Conservation (phyloP, 2,329 filamentous ascomycete genomes). For the Aspergillus ustus region DNA sequence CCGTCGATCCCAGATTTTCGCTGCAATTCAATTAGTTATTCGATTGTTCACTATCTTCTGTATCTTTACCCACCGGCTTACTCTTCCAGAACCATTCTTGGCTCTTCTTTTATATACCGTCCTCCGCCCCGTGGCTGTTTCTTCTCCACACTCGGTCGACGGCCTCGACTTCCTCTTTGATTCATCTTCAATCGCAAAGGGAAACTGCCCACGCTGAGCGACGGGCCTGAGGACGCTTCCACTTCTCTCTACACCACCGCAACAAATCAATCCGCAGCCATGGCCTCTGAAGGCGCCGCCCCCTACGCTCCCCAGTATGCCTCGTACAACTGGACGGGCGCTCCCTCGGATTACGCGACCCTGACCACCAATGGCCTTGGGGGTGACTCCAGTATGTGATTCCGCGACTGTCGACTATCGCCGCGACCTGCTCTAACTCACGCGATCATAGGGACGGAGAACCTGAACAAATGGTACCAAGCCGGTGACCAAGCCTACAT, state of each 20-base stretch:
- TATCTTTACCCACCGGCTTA: constrained; percentile 17
- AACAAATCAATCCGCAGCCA: constrained; percentile 22
- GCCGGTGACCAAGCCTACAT: constrained; percentile 94
- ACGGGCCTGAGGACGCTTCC: constrained; percentile 7
- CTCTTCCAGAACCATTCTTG: constrained; percentile 22
- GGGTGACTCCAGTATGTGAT: constrained; percentile 75
- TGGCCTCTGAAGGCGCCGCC: constrained; percentile 35
- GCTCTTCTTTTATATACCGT: constrained; percentile 24
- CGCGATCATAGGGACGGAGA: constrained; percentile 67
- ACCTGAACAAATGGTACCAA: constrained; percentile 95
- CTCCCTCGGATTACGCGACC: constrained; percentile 47
- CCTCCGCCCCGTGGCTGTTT: constrained; percentile 25
- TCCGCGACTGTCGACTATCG: not conserved
- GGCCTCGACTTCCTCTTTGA: constrained; percentile 15
- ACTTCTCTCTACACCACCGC: not conserved
- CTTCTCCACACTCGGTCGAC: constrained; percentile 33
- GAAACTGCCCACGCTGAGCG: constrained; percentile 9
- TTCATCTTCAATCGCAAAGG: not conserved
- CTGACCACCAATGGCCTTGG: constrained; percentile 64
- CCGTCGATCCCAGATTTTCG: constrained; percentile 7
- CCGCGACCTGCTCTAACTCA: constrained; percentile 6
- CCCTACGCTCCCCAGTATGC: constrained; percentile 49
- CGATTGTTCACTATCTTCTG: constrained; percentile 17
- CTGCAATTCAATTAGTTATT: constrained; percentile 9
- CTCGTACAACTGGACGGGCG: constrained; percentile 55